Conservation (phyloP, 176 grass and related monocot genomes). For the Eragrostis curvula region DNA sequence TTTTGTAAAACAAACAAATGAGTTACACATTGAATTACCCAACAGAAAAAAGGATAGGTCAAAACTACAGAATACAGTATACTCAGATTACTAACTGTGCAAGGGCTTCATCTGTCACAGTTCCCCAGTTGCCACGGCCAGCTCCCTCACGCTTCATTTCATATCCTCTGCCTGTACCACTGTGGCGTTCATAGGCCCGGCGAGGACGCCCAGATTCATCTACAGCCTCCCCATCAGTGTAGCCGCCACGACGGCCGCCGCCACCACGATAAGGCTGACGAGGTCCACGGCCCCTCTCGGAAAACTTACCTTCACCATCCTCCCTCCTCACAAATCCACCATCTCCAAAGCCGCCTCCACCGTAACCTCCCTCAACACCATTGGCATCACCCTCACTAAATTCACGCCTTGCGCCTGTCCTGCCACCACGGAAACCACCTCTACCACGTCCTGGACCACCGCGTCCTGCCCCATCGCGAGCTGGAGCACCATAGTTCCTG, state of each 20-base stretch:
- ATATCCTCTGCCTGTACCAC: conserved; percentile 69
- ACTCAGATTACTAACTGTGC: conserved; percentile 48
- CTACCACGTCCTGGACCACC: conserved; percentile 54
- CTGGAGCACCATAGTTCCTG: conserved; percentile 55
- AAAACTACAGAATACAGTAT: conserved; percentile 1
- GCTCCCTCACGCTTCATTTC: conserved; percentile 80
- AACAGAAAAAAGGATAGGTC: neutral
- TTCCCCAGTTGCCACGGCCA: conserved; percentile 83
- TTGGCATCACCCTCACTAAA: conserved; percentile 51
- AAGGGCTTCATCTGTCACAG: conserved; percentile 53
- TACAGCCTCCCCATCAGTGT: conserved; percentile 47
- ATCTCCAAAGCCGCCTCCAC: conserved; percentile 35
- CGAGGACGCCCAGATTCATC: conserved; percentile 51
- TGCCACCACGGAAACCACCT: conserved; percentile 56
- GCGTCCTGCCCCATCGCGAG: conserved; percentile 50
- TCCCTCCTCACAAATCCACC: conserved; percentile 35
- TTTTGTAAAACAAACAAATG: neutral
- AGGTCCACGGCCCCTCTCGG: conserved; percentile 45
- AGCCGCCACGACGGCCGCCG: conserved; percentile 49
- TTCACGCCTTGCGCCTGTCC: conserved; percentile 43
- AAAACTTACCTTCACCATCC: conserved; percentile 43
- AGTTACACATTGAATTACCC: neutral
- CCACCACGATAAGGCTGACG: conserved; percentile 58
- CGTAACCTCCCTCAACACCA: conserved; percentile 38
- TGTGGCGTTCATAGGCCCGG: conserved; percentile 63